Evolutionary conservation across 208 protist genomes (phyloP), one percentile per base, ranked within the genome.

Genomic region (Leishmania gerbilli): DNA sequence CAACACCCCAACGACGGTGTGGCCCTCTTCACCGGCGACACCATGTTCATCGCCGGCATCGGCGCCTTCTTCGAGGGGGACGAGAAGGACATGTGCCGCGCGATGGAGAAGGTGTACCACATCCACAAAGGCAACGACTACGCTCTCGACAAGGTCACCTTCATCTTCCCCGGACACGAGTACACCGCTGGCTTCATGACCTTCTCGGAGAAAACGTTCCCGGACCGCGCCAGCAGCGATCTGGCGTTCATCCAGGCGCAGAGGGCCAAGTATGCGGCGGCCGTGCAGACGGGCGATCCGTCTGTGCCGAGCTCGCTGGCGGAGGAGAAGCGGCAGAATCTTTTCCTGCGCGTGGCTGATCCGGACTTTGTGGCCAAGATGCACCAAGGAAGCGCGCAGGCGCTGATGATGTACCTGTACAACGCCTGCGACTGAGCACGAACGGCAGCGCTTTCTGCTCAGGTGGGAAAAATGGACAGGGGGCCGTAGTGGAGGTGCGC

Each of bases 11-110:
- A 80, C 67, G 89, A 94, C 24, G 92, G 90, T 17, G 80, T 81
- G 6, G 93, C 93, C n/a, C 82, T 99, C 65, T 99, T 99, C 86
- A 98, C 94, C 5, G 98, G 98, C 27, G 98, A 99, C 75, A 98
- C 97, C 3, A 89, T 99, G 84, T 99, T 99, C 86, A 80, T 98
- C 77, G 95, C 84, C 51, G 98, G 98, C 47, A 92, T 98, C 65
- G 98, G 98, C 3, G 88, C 94, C 31, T 98, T 99, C 83, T 99
- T 99, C 77, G 98, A 99, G 82, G 97, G 98, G 11, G 84, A 86
- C 56, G 90, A 88, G 24, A 71, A 68, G n/a, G 85, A 94, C 71
- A 98, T 98, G 95, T 92, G 89, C 79, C 34, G 55, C 7, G 93
- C 92, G 40, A 85, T 98, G 88, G 9, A 82, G 9, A 90, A 88